Conservation (phyloP, 345 rosid species). For the Eucalyptus regnans region DNA sequence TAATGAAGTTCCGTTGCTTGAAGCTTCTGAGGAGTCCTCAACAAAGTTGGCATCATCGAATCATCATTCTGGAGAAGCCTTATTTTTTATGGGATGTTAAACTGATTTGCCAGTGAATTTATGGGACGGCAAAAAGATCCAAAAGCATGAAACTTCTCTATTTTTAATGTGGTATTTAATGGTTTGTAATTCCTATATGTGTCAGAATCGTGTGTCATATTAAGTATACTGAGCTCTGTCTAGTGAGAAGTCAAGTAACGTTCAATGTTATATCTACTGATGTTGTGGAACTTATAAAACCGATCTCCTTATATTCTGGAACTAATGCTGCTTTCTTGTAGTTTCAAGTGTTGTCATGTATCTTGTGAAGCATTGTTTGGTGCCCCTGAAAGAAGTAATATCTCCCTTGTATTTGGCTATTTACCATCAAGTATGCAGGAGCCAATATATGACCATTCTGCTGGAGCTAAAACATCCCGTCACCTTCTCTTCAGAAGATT, state of each 20-base stretch:
- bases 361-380: constrained; percentile 1
- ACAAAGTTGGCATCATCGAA: neutral
- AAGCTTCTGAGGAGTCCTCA: neutral
- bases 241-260: neutral
- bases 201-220: neutral
- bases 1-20: neutral
- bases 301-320: neutral
- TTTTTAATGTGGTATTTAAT: neutral
- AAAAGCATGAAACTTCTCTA: neutral
- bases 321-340: neutral
- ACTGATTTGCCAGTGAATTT: neutral
- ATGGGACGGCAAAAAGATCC: neutral
- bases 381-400: neutral
- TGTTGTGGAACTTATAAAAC: neutral
- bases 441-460: neutral
- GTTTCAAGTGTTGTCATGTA: neutral
- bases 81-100: neutral
- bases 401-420: neutral
- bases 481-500: neutral
- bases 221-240: neutral
- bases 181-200: neutral
- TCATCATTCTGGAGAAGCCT: neutral
- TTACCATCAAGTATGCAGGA: neutral
- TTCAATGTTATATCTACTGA: too few relatives aligned
- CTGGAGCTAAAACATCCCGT: neutral